These are phyloP conservation scores for Candida labiduridarum DNA, from an alignment of 1,139 yeast species.

Conservation along the genomic window DNA sequence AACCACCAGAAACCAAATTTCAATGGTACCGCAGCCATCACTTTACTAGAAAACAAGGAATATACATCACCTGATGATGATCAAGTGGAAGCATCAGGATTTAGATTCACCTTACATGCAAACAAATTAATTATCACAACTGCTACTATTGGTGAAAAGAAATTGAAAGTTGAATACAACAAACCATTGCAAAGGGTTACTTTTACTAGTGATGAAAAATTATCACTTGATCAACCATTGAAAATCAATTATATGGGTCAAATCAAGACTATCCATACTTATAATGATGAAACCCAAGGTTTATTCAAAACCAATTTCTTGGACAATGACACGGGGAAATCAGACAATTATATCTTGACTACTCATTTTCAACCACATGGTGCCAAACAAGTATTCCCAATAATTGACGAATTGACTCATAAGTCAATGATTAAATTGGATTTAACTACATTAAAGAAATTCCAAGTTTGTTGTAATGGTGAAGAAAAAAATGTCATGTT, in stretches of 20 bases:
- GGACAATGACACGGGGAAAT: slow-evolving; percentile 48
- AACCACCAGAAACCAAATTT: slow-evolving; percentile 59
- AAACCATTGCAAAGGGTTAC: slow-evolving; percentile 38
- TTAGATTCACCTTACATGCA: slow-evolving; percentile 29
- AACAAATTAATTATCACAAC: slow-evolving; percentile 29
- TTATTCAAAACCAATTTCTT: slow-evolving; percentile 66
- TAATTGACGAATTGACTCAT: slow-evolving; percentile 60
- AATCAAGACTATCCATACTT: slow-evolving; percentile 56
- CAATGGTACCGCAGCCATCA: slow-evolving; percentile 45
- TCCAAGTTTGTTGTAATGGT: slow-evolving; percentile 55
- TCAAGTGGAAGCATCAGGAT: slow-evolving; percentile 11
- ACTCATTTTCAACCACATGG: slow-evolving; percentile 74
- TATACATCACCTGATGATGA: slow-evolving; percentile 7
- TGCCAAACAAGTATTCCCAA: slow-evolving; percentile 64
- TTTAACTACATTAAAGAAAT: slow-evolving; percentile 45
- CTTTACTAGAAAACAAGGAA: slow-evolving; percentile 25
- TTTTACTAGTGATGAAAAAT: slow-evolving; percentile 18
- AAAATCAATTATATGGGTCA: slow-evolving; percentile 51
- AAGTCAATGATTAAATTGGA: slow-evolving; percentile 55
- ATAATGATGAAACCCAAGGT: slow-evolving; percentile 62
- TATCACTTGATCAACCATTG: slow-evolving; percentile 9
- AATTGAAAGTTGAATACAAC: slow-evolving; percentile 37
- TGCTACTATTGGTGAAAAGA: slow-evolving; percentile 24
- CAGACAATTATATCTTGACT: slow-evolving; percentile 54
- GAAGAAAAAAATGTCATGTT: slow-evolving; percentile 24